phyloP scores from a whole-genome alignment of 1,284 basidiomycete species.

The Puccinia hordei region DNA sequence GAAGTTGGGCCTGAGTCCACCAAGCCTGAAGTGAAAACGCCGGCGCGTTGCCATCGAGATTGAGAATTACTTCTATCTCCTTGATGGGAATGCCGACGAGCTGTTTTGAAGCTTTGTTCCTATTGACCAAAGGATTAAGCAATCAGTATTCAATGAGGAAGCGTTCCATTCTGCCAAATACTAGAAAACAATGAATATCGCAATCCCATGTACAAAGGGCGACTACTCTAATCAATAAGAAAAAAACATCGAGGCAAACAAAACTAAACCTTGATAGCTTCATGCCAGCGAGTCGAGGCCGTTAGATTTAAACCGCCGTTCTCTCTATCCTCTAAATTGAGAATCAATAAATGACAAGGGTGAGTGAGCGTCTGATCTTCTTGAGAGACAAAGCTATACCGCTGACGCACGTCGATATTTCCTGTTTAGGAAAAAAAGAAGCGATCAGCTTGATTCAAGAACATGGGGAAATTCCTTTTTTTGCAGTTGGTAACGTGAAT shows the following conservation, averaged over 20 bases:
- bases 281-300: constrained; percentile 54
- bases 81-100: constrained; percentile 7
- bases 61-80: constrained; percentile 35
- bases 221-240: background rate
- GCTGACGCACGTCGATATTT: background rate
- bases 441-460: background rate
- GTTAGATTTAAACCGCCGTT: constrained; percentile 52
- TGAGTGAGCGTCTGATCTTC: background rate
- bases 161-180: background rate
- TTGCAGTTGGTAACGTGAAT: background rate
- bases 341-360: background rate
- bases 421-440: background rate
- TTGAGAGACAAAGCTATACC: background rate
- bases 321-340: constrained; percentile 28
- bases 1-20: constrained; percentile 48
- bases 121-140: background rate
- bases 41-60: constrained; percentile 55
- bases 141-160: background rate
- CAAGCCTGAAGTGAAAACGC: constrained; percentile 54
- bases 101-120: constrained; percentile 9
- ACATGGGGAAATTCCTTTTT: background rate
- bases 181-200: no score
- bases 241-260: background rate
- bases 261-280: constrained; percentile 53
- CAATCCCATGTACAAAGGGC: no score